A percentile compares a stretch with the other conserved stretches of the same genome.
phyloP scores from a whole-genome alignment of 2,329 filamentous ascomycete genomes.

The Apiospora saccharicola region DNA sequence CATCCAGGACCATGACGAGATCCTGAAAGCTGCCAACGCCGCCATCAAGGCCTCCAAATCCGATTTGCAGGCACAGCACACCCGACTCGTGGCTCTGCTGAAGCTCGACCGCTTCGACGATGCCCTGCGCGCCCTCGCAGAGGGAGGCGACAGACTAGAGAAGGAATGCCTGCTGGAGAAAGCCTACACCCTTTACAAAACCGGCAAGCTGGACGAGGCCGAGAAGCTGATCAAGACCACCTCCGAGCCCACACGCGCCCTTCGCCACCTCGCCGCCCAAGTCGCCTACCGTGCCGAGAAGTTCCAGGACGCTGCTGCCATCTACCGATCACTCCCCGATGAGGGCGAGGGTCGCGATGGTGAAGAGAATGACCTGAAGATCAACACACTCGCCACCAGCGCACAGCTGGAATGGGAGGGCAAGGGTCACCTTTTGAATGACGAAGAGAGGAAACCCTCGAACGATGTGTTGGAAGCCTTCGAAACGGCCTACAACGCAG shows the following conservation, averaged over 20 bases:
- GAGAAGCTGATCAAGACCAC: conserved; percentile 50
- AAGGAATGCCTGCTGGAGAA: conserved; percentile 71
- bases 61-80: conserved; percentile 67
- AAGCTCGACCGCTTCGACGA: conserved; percentile 86
- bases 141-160: conserved; percentile 67
- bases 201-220: conserved; percentile 72
- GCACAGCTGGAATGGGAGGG: conserved; percentile 78
- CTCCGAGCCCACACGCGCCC: conserved; percentile 41
- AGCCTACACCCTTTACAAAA: conserved; percentile 86
- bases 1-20: conserved; percentile 76
- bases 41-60: conserved; percentile 67
- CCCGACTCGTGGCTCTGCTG: conserved; percentile 76
- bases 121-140: conserved; percentile 72
- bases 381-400: conserved; percentile 76
- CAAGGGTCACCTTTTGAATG: conserved; percentile 55
- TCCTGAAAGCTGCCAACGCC: conserved; percentile 70
- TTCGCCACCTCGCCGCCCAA: conserved; percentile 67
- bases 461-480: conserved; percentile 76
- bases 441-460: conserved; percentile 61
- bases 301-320: conserved; percentile 69
- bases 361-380: conserved; percentile 77
- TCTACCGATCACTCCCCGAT: conserved; percentile 67
- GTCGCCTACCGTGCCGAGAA: conserved; percentile 77
- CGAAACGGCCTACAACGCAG: conserved; percentile 83
- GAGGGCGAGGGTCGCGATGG: conserved; percentile 52